Conservation (phyloP, 1,284 basidiomycete species). For the Golubevia pallescens region DNA sequence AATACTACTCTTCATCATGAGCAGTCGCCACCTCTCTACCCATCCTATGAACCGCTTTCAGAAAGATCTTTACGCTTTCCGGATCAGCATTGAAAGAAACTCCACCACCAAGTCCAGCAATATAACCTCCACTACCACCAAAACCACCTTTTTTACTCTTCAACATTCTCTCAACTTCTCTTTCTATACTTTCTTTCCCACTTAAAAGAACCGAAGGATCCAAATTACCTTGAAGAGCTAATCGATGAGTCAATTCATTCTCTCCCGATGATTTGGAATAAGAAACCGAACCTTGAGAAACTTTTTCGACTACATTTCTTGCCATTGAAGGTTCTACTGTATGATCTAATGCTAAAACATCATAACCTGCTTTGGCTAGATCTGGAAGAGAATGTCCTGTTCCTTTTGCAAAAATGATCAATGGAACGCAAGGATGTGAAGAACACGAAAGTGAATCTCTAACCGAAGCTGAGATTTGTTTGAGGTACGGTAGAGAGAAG, state of each 20-base stretch:
- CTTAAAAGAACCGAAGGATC: slow-evolving; percentile 59
- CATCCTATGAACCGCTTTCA: slow-evolving; percentile 54
- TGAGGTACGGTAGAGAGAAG: slow-evolving; percentile 56
- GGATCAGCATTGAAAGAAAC: slow-evolving; percentile 63
- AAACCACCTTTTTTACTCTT: slow-evolving; percentile 51
- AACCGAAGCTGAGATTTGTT: slow-evolving; percentile 49
- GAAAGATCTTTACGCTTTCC: slow-evolving; percentile 47
- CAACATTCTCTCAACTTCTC: slow-evolving; percentile 58
- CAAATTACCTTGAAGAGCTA: slow-evolving; percentile 63
- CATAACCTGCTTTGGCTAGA: slow-evolving; percentile 53
- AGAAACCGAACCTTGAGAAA: slow-evolving; percentile 24
- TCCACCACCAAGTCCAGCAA: slow-evolving; percentile 59
- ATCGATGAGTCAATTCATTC: slow-evolving; percentile 47
- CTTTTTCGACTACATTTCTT: slow-evolving; percentile 43
- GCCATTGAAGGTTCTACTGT: slow-evolving; percentile 55
- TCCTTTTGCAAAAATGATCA: slow-evolving; percentile 61
- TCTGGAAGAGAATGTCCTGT: slow-evolving; percentile 58
- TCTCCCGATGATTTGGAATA: slow-evolving; percentile 31
- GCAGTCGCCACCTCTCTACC: slow-evolving; percentile 36
- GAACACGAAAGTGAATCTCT: slow-evolving; percentile 47
- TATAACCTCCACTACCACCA: slow-evolving; percentile 55
- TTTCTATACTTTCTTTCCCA: slow-evolving; percentile 53
- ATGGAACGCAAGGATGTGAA: slow-evolving; percentile 42
- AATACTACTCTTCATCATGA: slow-evolving; percentile 8
- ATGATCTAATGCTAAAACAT: slow-evolving; percentile 60